Evolutionary conservation across 2,329 filamentous ascomycete genomes (phyloP).

Genomic region (Penicillium sp.): DNA sequence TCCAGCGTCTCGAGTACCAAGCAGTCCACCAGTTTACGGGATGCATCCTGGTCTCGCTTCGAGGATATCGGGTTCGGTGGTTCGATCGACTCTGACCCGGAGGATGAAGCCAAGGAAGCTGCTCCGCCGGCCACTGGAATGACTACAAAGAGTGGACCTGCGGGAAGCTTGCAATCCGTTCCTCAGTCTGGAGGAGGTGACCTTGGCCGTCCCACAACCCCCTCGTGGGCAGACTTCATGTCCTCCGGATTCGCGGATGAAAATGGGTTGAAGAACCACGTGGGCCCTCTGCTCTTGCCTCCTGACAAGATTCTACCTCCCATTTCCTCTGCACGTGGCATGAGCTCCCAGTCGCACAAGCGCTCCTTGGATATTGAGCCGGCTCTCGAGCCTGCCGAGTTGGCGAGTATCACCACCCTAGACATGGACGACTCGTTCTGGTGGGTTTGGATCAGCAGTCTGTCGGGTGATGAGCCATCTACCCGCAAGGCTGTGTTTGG

Average conservation of each 20-base stretch:
- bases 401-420: slow-evolving; percentile 84
- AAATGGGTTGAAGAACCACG: slow-evolving; percentile 60
- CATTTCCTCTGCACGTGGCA: slow-evolving; percentile 67
- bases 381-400: slow-evolving; percentile 81
- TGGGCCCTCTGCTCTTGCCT: slow-evolving; percentile 72
- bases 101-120: slow-evolving; percentile 52
- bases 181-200: slow-evolving; percentile 67
- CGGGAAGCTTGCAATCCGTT: slow-evolving; percentile 60
- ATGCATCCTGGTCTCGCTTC: slow-evolving; percentile 95
- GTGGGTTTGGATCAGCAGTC: slow-evolving; percentile 99
- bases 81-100: slow-evolving; percentile 66
- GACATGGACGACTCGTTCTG: slow-evolving; percentile 95
- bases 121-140: slow-evolving; percentile 21
- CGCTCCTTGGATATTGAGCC: slow-evolving; percentile 68
- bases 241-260: slow-evolving; percentile 87
- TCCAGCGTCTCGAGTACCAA: slow-evolving; percentile 71
- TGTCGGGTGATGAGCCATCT: slow-evolving; percentile 84
- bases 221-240: slow-evolving; percentile 97
- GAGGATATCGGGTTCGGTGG: slow-evolving; percentile 90
- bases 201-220: slow-evolving; percentile 81
- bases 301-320: slow-evolving; percentile 89
- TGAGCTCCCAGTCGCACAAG: slow-evolving; percentile 82
- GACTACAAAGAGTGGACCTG: slow-evolving; percentile 39
- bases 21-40: slow-evolving; percentile 69
- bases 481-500: slow-evolving; percentile 91